Evolutionary conservation across 192 early-diverging fungal genomes (phyloP), one percentile per base, ranked within the genome.

Genomic region (Pecoramyces ruminantium): DNA sequence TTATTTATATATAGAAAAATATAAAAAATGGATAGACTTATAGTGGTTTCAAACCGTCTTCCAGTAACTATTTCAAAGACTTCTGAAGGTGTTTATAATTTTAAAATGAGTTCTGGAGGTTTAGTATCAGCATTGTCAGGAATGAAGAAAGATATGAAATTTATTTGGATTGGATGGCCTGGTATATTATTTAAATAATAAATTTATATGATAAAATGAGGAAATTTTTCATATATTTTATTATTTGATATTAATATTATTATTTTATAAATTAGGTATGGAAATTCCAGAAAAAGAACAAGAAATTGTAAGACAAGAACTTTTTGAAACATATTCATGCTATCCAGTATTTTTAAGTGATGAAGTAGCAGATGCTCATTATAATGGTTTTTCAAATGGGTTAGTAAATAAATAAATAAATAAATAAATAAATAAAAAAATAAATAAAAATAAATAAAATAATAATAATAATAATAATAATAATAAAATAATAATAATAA

Each of bases 151-250:
- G 91, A 95, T 84, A 98, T 96, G 95, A 87, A 89, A 79, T 99
- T 98, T 86, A 96, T 93, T 0, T 99, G 98, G 98, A 96, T 98
- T 83, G 98, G 98, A 13, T 99, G 98, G 98, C 96, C 97, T n/a
- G 94, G 97, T 80, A n/a, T n/a, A n/a, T n/a, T n/a, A n/a, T n/a
- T n/a, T n/a, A n/a, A n/a, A n/a, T n/a, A n/a, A n/a, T n/a, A n/a
- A n/a, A n/a, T n/a, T n/a, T n/a, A n/a, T n/a, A n/a, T n/a, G n/a
- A n/a, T n/a, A n/a, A n/a, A n/a, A n/a, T n/a, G n/a, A n/a, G n/a
- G n/a, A n/a, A n/a, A n/a, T n/a, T n/a, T n/a, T n/a, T n/a, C n/a
- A n/a, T n/a, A n/a, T n/a, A n/a, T n/a, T n/a, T n/a, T n/a, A n/a
- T n/a, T n/a, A n/a, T n/a, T n/a, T n/a, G n/a, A n/a, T n/a, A n/a